Percentiles rank a stretch among this genome's conserved stretches.
Evolutionary conservation across 257 asterid species (phyloP).

Genomic region (Ballota nigra): DNA sequence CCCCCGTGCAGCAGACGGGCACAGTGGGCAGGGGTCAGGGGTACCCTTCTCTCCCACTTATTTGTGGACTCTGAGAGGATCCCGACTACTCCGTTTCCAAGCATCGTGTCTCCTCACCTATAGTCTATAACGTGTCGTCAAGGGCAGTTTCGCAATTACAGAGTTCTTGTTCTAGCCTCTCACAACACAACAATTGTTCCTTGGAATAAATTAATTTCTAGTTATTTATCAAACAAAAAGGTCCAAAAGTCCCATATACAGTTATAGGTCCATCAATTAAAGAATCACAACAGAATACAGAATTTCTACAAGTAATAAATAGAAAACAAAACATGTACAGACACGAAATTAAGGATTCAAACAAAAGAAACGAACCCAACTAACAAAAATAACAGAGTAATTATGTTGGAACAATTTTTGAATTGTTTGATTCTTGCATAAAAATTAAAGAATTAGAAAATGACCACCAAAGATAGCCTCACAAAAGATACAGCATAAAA

Average conservation of each 20-base stretch:
- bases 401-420: not conserved
- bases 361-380: not conserved
- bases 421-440: not conserved
- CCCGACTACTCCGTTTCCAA: conserved; percentile 90
- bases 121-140: no score
- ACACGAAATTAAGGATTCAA: not conserved
- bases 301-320: not conserved
- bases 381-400: not conserved
- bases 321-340: conserved; percentile 17
- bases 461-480: not conserved
- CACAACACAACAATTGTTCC: not conserved
- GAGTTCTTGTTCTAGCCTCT: not conserved
- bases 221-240: not conserved
- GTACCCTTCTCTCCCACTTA: conserved; percentile 98
- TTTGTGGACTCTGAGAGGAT: conserved; percentile 92
- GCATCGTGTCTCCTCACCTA: conserved; percentile 45
- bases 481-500: not conserved
- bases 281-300: no score
- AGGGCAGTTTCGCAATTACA: not conserved
- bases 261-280: not conserved
- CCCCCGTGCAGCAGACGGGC: conserved; percentile 82
- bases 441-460: not conserved
- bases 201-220: not conserved
- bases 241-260: not conserved
- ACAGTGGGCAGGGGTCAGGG: conserved; percentile 89